Evolutionary conservation across 352 stramenopile species (phyloP).

Genomic region (Phytopythium oedochilum): DNA sequence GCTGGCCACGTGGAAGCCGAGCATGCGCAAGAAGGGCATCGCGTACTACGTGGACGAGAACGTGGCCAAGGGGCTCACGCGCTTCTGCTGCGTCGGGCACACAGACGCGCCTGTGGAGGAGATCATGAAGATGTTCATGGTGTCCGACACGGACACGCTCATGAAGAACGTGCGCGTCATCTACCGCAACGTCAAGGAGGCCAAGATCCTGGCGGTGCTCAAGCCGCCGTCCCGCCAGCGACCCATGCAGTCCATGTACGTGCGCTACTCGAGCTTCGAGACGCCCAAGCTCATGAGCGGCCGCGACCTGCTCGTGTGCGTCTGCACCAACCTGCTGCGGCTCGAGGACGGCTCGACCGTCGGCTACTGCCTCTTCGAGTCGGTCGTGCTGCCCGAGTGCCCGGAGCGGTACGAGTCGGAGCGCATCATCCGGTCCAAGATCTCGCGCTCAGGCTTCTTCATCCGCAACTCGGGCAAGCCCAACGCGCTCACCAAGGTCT

Average conservation of each 20-base stretch:
- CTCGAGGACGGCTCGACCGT: slow-evolving; percentile 28
- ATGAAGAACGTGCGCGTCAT: slow-evolving; percentile 43
- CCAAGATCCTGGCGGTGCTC: slow-evolving; percentile 39
- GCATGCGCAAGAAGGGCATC: slow-evolving; percentile 29
- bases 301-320: slow-evolving; percentile 28
- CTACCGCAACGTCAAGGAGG: slow-evolving; percentile 45
- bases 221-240: slow-evolving; percentile 12
- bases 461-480: slow-evolving; percentile 28
- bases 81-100: slow-evolving; percentile 45
- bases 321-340: slow-evolving; percentile 21
- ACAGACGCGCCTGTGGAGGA: slow-evolving; percentile 29
- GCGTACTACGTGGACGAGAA: slow-evolving; percentile 44
- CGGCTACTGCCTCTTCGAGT: slow-evolving; percentile 58
- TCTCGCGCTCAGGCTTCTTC: slow-evolving; percentile 41
- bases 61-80: slow-evolving; percentile 25
- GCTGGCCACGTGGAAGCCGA: slow-evolving; percentile 22
- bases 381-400: slow-evolving; percentile 34
- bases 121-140: slow-evolving; percentile 46
- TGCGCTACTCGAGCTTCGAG: slow-evolving; percentile 32
- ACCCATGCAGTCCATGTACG: slow-evolving; percentile 25
- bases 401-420: slow-evolving; percentile 19
- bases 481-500: slow-evolving; percentile 37
- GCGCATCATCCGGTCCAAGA: slow-evolving; percentile 31
- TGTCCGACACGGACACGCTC: slow-evolving; percentile 31
- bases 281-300: slow-evolving; percentile 32